Evolutionary conservation across 2,329 filamentous ascomycete genomes (phyloP), one percentile per base, ranked within the genome.

Genomic region (Dryadomyces quercus-mongolicae): DNA sequence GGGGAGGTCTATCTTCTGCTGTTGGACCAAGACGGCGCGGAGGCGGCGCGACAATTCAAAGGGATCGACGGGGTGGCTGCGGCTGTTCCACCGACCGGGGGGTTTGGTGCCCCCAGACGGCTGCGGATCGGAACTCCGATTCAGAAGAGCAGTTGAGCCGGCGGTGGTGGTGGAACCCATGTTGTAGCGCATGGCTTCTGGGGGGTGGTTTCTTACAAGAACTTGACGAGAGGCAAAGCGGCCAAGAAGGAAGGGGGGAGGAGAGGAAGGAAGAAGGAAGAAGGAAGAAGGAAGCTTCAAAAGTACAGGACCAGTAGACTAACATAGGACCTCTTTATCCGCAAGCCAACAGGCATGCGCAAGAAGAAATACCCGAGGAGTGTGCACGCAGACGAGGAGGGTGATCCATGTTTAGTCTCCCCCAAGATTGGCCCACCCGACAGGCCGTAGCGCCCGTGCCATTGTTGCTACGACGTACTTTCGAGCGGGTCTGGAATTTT

Each of bases 41-140:
- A 84, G 69, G 18, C 78, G 74, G 36, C 74, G 71, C 12, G 72
- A 71, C 31, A 84, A 65, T 54, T 84, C 79, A 31, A 76, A 71
- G 0, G 80, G 70, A 56, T 83, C 78, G 48, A 82, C 69, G 43
- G 51, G 51, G 9, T 47, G 13, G 43, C 16, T 38, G 44, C 43
- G 34, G 7, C n/a, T 22, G n/a, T n/a, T 45, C 15, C 18, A 18
- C 42, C 8, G 18, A 16, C 42, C 42, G 10, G 16, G 16, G 42
- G 42, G 16, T 16, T 44, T 44, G 42, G 42, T 16, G 10, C 36
- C 36, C 36, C 36, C 36, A 40, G 36, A 40, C 36, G 36, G 36
- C 36, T 40, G 36, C 8, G 25, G 25, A 40, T 40, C 36, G 36
- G 15, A 16, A 3, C 6, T 12, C 10, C 36, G 36, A 40, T 40